Percentiles rank a stretch among this genome's conserved stretches.
Evolutionary conservation across 2,329 filamentous ascomycete genomes (phyloP).

Genomic region (Dichotomopilus funicola): DNA sequence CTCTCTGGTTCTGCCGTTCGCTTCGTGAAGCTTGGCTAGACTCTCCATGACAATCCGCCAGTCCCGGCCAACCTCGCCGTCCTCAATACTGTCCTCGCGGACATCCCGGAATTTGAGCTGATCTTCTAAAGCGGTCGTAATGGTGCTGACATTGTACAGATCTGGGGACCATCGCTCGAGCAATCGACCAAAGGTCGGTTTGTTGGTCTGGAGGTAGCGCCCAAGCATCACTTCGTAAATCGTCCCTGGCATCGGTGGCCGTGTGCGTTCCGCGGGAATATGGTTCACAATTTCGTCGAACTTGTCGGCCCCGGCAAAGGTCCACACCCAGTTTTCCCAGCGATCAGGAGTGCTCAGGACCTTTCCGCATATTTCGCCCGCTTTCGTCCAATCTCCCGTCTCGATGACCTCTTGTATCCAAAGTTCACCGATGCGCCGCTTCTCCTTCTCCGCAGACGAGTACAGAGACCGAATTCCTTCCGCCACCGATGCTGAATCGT

Average conservation of each 20-base stretch:
- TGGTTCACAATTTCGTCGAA: constrained; percentile 85
- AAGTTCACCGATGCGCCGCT: constrained; percentile 81
- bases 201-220: constrained; percentile 78
- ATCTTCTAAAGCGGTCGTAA: constrained; percentile 74
- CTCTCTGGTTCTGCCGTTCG: constrained; percentile 72
- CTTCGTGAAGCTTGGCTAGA: constrained; percentile 77
- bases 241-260: constrained; percentile 69
- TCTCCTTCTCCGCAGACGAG: constrained; percentile 74
- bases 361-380: constrained; percentile 74
- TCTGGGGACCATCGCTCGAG: constrained; percentile 79
- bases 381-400: constrained; percentile 65
- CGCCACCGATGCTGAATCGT: constrained; percentile 60
- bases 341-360: constrained; percentile 71
- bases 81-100: constrained; percentile 67
- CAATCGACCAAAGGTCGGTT: constrained; percentile 67
- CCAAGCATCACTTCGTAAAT: constrained; percentile 86
- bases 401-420: constrained; percentile 86
- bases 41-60: constrained; percentile 87
- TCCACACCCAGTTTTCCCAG: constrained; percentile 96
- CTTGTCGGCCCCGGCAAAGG: constrained; percentile 76
- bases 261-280: constrained; percentile 71
- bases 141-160: constrained; percentile 69
- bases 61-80: constrained; percentile 65
- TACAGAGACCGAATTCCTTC: constrained; percentile 52
- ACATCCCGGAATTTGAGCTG: constrained; percentile 73